Conservation (phyloP, 257 asterid species). For the Cinchona pubescens region DNA sequence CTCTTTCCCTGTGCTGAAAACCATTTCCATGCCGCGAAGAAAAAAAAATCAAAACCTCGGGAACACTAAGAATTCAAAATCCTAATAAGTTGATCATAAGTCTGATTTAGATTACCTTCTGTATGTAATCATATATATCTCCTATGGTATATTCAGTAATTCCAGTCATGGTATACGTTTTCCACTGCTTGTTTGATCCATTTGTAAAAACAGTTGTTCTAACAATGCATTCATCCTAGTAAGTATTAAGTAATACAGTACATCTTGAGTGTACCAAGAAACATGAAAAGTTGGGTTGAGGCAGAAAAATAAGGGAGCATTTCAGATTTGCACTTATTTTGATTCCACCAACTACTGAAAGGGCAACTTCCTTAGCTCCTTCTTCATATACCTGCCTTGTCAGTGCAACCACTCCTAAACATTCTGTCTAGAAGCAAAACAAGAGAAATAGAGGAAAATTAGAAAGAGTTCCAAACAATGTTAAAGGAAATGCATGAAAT, state of each 20-base stretch:
- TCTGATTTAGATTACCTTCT: constrained; percentile 45
- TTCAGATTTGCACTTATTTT: constrained; percentile 55
- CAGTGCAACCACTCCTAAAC: constrained; percentile 61
- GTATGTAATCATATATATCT: constrained; percentile 70
- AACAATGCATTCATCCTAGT: constrained; percentile 22
- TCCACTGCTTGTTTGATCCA: constrained; percentile 98
- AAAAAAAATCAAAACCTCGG: constrained; percentile 7
- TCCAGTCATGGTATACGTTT: constrained; percentile 93
- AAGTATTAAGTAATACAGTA: neutral
- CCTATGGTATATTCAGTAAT: constrained; percentile 82
- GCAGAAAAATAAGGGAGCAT: neutral
- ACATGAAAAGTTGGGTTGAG: constrained; percentile 1
- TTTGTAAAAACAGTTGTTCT: constrained; percentile 96
- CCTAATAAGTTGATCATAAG: neutral
- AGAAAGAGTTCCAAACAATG: neutral
- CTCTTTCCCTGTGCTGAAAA: constrained; percentile 75
- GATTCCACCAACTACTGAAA: constrained; percentile 78
- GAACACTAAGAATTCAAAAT: constrained; percentile 8
- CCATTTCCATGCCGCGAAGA: constrained; percentile 7
- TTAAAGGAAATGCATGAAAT: neutral
- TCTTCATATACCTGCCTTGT: constrained; percentile 85
- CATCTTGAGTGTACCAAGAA: constrained; percentile 3
- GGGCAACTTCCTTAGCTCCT: constrained; percentile 87
- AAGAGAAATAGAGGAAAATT: constrained; percentile 2
- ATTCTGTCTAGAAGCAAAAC: constrained; percentile 60